Conservation (phyloP, 2,329 filamentous ascomycete genomes). For the Raffaelea ambrosiae region DNA sequence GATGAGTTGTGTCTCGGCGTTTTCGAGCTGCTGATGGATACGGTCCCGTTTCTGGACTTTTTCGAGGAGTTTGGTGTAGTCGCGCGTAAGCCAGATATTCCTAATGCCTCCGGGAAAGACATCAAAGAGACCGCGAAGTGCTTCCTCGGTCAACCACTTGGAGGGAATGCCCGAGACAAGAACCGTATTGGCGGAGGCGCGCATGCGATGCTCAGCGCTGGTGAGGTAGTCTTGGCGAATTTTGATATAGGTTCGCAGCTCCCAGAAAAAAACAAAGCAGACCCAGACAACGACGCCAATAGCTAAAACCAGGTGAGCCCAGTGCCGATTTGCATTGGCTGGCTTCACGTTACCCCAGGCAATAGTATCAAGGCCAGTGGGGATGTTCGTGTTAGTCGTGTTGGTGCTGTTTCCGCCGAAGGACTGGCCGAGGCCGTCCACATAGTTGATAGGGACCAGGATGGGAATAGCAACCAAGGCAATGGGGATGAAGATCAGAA, state of each 20-base stretch:
- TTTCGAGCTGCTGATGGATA: conserved; percentile 65
- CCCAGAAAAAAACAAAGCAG: conserved; percentile 78
- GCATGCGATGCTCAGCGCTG: conserved; percentile 84
- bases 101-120: conserved; percentile 92
- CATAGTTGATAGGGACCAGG: conserved; percentile 74
- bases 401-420: conserved; percentile 31
- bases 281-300: conserved; percentile 73
- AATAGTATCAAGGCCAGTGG: conserved; percentile 67
- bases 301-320: conserved; percentile 77
- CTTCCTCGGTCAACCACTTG: conserved; percentile 83
- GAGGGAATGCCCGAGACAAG: conserved; percentile 82
- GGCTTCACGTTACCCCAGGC: conserved; percentile 80
- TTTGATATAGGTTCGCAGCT: conserved; percentile 81
- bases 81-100: conserved; percentile 94
- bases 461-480: conserved; percentile 72
- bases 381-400: conserved; percentile 21
- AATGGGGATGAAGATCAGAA: conserved; percentile 87
- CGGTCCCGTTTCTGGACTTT: conserved; percentile 71
- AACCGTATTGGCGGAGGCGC: conserved; percentile 91
- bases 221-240: conserved; percentile 92
- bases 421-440: conserved; percentile 58
- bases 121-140: conserved; percentile 77
- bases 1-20: conserved; percentile 78
- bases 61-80: conserved; percentile 72
- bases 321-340: conserved; percentile 60